A percentile compares a stretch with the other conserved stretches of the same genome.
These are phyloP conservation scores for Pueraria montana DNA, from an alignment of 306 rosid species.

Conservation along the genomic window DNA sequence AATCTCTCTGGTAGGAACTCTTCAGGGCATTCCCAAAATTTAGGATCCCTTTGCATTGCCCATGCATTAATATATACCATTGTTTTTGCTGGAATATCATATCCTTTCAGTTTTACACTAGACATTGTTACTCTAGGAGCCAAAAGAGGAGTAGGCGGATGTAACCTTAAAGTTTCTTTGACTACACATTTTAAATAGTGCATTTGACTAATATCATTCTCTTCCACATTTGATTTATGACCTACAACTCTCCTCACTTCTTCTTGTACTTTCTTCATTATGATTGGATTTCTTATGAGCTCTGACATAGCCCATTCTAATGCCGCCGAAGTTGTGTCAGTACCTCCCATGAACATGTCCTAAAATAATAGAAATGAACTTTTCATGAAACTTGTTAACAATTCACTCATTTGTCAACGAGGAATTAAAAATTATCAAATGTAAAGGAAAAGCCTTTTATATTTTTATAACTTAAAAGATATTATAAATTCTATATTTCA, in stretches of 20 bases:
- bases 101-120: constrained; percentile 48
- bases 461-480: background rate
- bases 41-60: constrained; percentile 60
- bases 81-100: constrained; percentile 56
- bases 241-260: constrained; percentile 68
- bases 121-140: constrained; percentile 52
- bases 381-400: background rate
- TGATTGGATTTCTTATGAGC: constrained; percentile 51
- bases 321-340: constrained; percentile 47
- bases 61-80: constrained; percentile 54
- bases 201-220: constrained; percentile 59
- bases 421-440: background rate
- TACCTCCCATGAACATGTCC: constrained; percentile 66
- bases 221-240: constrained; percentile 49
- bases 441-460: background rate
- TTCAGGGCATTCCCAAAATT: constrained; percentile 45
- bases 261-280: constrained; percentile 66
- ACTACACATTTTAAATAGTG: constrained; percentile 57
- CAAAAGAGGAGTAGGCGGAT: constrained; percentile 57
- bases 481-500: background rate
- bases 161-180: constrained; percentile 66
- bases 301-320: constrained; percentile 69
- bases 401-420: background rate
- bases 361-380: background rate
- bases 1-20: constrained; percentile 53